Base-by-base conservation (phyloP, 1,284 basidiomycete genomes). In the Microbotryum intermedium region DNA sequence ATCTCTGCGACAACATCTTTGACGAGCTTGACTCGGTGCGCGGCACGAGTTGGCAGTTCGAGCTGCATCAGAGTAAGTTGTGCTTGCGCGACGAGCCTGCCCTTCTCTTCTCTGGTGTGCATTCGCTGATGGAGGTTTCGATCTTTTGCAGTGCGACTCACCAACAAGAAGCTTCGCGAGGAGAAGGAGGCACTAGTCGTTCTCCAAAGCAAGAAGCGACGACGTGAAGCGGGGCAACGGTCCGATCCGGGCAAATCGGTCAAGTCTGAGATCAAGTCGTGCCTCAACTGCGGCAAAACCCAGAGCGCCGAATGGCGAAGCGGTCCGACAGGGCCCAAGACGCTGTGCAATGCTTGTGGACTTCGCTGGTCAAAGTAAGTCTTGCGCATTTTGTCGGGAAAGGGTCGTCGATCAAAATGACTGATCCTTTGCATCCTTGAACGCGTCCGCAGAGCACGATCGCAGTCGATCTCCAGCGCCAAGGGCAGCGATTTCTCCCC, bases 21-120 rank as follows among this genome's bases (percentile, higher is more conserved):
- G 82, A 82, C 50, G 87, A 88, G 73, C 79, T 91, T 20, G 83
- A 86, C 49, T 79, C 80, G 0, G 74, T 76, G 8, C 76, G 84
- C 8, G 83, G 80, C 21, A 84, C 85, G 49, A 88, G 86, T 66
- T 94, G 90, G 90, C 90, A 92, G 75, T 93, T 90, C 71, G 90
- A 92, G 76, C 78, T 94, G 50, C 87, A 91, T 76, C 87, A 90
- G 75, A 78, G 92, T 67, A 81, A 84, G 72, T 50, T 26, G n/a
- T 34, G 7, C 25, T 18, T 11, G n/a, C 34, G 34, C 34, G 34
- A n/a, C n/a, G n/a, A n/a, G n/a, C n/a, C n/a, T n/a, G n/a, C 13
- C 28, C 42, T 3, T 9, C n/a, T 45, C 49, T 23, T 9, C 20
- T 8, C 16, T 28, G 26, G 18, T 18, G 25, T 45, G 21, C 25